phyloP scores from a whole-genome alignment of 768 basidiomycete species.

The Boletus rubescentipes region DNA sequence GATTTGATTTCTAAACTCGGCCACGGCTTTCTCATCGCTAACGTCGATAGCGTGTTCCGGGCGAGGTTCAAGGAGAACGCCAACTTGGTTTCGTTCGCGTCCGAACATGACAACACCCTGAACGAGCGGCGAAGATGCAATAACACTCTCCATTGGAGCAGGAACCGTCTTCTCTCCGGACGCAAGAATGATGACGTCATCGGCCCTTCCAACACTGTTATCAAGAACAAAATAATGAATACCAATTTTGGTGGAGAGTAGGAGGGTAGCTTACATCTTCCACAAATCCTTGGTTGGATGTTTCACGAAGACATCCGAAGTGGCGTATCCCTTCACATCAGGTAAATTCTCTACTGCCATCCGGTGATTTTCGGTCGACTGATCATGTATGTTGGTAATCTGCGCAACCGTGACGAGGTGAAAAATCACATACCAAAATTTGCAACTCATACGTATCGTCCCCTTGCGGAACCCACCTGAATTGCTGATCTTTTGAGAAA shows the following conservation, averaged over 20 bases:
- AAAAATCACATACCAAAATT: slow-evolving; percentile 30
- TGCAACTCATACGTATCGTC: slow-evolving; percentile 39
- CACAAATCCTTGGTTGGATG: slow-evolving; percentile 45
- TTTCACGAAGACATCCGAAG: slow-evolving; percentile 42
- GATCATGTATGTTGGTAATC: background rate
- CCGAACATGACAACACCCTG: slow-evolving; percentile 36
- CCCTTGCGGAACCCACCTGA: slow-evolving; percentile 33
- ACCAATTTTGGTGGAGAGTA: background rate
- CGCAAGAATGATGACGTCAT: slow-evolving; percentile 32
- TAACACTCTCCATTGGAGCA: slow-evolving; percentile 28
- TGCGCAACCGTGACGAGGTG: background rate
- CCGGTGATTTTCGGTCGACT: background rate
- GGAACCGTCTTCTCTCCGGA: slow-evolving; percentile 26
- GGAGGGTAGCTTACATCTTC: slow-evolving; percentile 26
- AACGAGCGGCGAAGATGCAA: slow-evolving; percentile 20
- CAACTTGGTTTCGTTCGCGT: slow-evolving; percentile 31
- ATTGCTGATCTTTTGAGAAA: slow-evolving; percentile 19
- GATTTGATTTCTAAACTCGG: slow-evolving; percentile 30
- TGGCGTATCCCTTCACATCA: slow-evolving; percentile 42
- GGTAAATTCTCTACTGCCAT: slow-evolving; percentile 35
- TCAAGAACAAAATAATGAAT: background rate
- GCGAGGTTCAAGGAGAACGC: slow-evolving; percentile 33
- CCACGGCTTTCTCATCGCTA: slow-evolving; percentile 22
- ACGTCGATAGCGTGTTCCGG: slow-evolving; percentile 18
- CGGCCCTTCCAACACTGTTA: slow-evolving; percentile 35